Conservation (phyloP, 148 eudicot genomes). For the Beta vulgaris region DNA sequence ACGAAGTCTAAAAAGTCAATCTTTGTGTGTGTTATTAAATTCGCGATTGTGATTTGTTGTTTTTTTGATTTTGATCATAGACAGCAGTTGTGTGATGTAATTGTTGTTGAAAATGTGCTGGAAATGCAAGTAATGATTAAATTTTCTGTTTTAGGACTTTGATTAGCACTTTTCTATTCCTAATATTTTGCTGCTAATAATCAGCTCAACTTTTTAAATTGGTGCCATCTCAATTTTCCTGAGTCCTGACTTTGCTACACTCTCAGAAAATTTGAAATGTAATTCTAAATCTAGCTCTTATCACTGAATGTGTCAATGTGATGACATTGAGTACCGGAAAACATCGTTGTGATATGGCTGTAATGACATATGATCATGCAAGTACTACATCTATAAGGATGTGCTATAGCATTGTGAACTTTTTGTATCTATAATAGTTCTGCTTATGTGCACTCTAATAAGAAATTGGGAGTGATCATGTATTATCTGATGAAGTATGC, state of each 20-base stretch:
- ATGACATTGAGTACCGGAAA: too few relatives aligned
- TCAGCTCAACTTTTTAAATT: too few relatives aligned
- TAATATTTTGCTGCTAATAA: background rate
- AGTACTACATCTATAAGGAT: background rate
- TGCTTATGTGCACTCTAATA: too few relatives aligned
- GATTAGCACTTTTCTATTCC: too few relatives aligned
- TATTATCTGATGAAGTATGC: background rate
- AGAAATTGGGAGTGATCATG: background rate
- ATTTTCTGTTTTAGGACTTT: background rate
- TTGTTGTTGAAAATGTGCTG: background rate
- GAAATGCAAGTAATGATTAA: background rate
- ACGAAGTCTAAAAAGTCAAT: too few relatives aligned
- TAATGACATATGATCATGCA: background rate
- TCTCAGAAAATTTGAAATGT: too few relatives aligned
- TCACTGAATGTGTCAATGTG: too few relatives aligned
- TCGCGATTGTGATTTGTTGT: background rate
- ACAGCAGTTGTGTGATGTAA: background rate
- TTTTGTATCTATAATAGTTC: background rate
- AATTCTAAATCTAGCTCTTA: too few relatives aligned
- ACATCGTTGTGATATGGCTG: background rate
- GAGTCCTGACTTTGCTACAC: too few relatives aligned
- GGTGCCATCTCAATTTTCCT: too few relatives aligned
- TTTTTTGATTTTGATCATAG: background rate
- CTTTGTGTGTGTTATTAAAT: background rate
- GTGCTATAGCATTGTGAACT: background rate